phyloP scores from a whole-genome alignment of 2,329 filamentous ascomycete species.

The Colletotrichum caudatum region DNA sequence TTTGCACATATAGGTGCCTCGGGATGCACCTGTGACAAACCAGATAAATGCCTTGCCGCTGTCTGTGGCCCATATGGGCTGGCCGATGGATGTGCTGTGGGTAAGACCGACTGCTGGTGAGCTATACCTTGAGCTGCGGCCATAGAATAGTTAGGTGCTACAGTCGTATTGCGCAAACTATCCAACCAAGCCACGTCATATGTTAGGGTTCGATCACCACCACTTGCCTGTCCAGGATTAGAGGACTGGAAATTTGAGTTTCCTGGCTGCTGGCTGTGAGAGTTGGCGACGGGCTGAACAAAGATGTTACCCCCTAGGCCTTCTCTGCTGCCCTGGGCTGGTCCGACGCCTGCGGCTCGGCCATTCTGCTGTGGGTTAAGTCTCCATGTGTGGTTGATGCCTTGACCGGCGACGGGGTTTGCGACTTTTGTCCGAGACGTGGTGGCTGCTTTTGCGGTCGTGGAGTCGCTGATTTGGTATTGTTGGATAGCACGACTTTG shows the following conservation, averaged over 20 bases:
- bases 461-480: conserved; percentile 9
- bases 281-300: conserved; percentile 12
- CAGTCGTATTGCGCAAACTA: not conserved
- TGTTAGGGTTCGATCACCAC: conserved; percentile 1
- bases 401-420: not conserved
- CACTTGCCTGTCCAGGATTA: not conserved
- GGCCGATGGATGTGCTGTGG: not conserved
- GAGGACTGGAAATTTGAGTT: not conserved
- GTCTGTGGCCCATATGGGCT: not conserved
- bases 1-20: conserved; percentile 21
- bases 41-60: conserved; percentile 7
- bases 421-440: not conserved
- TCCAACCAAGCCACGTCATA: conserved; percentile 34
- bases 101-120: not conserved
- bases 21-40: conserved; percentile 26
- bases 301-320: not conserved
- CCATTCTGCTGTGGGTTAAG: not conserved
- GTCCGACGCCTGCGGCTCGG: conserved; percentile 6
- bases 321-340: conserved; percentile 6
- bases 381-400: not conserved
- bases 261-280: conserved; percentile 8
- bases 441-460: conserved; percentile 19
- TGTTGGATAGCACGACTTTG: conserved; percentile 14
- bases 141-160: not conserved
- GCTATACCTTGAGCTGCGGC: not conserved